Base-by-base conservation (phyloP, 2,329 filamentous ascomycete genomes). In the Epichloe baconii region DNA sequence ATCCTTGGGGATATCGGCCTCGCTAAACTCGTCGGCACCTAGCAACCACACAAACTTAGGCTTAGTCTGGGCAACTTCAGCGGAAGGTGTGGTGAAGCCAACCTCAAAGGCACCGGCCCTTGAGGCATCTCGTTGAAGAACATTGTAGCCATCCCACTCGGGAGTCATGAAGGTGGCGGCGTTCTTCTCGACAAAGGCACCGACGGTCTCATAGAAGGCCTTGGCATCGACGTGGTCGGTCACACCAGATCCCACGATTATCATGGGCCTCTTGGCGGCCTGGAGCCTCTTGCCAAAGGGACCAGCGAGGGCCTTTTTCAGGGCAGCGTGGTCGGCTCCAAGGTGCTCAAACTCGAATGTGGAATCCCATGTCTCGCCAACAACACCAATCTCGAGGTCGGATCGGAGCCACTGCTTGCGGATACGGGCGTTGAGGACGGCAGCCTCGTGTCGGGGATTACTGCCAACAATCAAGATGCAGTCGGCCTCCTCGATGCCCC, bases 121-220 rank as follows among this genome's bases (percentile, higher is more conserved):
- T 55, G 93, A 96, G 53, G 93, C 93, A 55, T 88, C 86, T 57
- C 91, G 83, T 72, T 98, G 93, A 49, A 98, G 83, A 54, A 98
- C 83, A 67, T 96, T 98, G 78, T 91, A 98, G 54, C 91, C 93
- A 67, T 95, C 93, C 89, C 94, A 97, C 68, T 95, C 89, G 17
- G 82, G 74, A 5, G 87, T 95, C 63, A 80, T 74, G 76, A 98
- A 96, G 74, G 84, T 95, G 60, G 79, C 75, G 56, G 88, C 83
- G 70, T 96, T 85, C 80, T 95, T 96, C 64, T 96, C 90, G 40
- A 95, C 86, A 64, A 97, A 98, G 55, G 77, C 69, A 59, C 91
- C 91, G 52, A 98, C 80, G 43, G 84, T 83, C 76, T 97, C 91
- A 67, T 91, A 97, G 67, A 94, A 89, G 52, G 88, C 84, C 74